Evolutionary conservation across 2,329 filamentous ascomycete species (phyloP).

Genomic region (Claviceps sp.): DNA sequence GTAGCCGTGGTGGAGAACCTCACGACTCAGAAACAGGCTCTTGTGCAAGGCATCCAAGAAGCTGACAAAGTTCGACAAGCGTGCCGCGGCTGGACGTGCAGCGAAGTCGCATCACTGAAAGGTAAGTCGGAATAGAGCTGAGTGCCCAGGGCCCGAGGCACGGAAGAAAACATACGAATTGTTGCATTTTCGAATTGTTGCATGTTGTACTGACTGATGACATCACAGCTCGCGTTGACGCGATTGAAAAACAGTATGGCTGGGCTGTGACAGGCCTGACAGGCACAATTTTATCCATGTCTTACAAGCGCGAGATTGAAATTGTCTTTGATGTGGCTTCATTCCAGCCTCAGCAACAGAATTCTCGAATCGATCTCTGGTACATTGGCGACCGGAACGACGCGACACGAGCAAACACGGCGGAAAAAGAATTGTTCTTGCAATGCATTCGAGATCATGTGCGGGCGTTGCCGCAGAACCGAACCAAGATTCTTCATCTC

Average conservation of each 20-base stretch:
- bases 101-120: conserved; percentile 69
- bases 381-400: conserved; percentile 51
- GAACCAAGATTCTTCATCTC: conserved; percentile 42
- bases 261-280: conserved; percentile 59
- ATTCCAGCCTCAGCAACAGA: conserved; percentile 35
- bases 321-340: conserved; percentile 55
- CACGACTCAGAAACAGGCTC: conserved; percentile 54
- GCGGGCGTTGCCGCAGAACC: conserved; percentile 44
- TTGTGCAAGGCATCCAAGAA: conserved; percentile 60
- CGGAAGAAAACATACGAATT: too few species aligned
- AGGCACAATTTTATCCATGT: conserved; percentile 54
- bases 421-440: conserved; percentile 63
- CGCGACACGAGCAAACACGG: conserved; percentile 40
- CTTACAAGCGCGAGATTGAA: conserved; percentile 58
- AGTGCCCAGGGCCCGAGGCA: too few species aligned
- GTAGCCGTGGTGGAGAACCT: conserved; percentile 50
- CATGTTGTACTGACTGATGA: conserved; percentile 21
- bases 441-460: conserved; percentile 57
- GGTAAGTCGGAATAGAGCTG: conserved; percentile 31
- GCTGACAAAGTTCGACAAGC: conserved; percentile 77
- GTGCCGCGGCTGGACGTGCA: conserved; percentile 75
- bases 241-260: conserved; percentile 51
- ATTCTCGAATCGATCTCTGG: conserved; percentile 51
- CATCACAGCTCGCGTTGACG: conserved; percentile 44
- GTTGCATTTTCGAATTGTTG: too few species aligned